Evolutionary conservation across 176 grass and related monocot genomes (phyloP).

Genomic region (Coix lacrymajobi): DNA sequence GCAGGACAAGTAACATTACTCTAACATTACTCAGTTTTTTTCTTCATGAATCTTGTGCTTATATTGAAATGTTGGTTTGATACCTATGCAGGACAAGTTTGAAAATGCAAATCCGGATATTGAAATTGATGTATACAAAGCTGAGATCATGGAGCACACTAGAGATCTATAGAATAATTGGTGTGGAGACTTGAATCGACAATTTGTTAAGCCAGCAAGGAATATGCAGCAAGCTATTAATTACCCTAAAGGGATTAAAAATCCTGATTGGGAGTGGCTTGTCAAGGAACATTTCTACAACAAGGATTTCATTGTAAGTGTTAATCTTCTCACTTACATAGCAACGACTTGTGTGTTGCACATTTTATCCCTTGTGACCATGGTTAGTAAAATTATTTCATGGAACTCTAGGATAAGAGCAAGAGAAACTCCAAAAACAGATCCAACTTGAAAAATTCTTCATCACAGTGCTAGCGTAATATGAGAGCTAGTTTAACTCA

Average conservation of each 20-base stretch:
- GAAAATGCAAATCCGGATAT: not conserved
- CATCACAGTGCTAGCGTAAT: not conserved
- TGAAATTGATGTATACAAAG: not conserved
- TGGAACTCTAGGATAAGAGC: not conserved
- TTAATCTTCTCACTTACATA: not conserved
- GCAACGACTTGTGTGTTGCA: not conserved
- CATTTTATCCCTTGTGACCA: not conserved
- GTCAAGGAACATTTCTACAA: not conserved
- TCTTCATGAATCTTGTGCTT: not conserved
- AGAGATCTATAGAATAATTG: not conserved
- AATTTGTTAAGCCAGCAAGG: not conserved
- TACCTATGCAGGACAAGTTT: not conserved
- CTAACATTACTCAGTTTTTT: not conserved
- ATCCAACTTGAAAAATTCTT: not conserved
- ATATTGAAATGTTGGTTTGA: not conserved
- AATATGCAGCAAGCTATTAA: not conserved
- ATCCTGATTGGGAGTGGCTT: not conserved
- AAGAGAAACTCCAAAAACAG: not conserved
- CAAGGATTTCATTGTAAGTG: not conserved
- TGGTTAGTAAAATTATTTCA: not conserved
- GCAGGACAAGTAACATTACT: too few relatives aligned
- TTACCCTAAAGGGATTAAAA: not conserved
- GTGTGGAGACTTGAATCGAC: not conserved
- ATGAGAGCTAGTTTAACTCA: not conserved
- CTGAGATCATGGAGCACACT: not conserved